Conservation (phyloP, 768 basidiomycete genomes). For the Lactarius vividus region DNA sequence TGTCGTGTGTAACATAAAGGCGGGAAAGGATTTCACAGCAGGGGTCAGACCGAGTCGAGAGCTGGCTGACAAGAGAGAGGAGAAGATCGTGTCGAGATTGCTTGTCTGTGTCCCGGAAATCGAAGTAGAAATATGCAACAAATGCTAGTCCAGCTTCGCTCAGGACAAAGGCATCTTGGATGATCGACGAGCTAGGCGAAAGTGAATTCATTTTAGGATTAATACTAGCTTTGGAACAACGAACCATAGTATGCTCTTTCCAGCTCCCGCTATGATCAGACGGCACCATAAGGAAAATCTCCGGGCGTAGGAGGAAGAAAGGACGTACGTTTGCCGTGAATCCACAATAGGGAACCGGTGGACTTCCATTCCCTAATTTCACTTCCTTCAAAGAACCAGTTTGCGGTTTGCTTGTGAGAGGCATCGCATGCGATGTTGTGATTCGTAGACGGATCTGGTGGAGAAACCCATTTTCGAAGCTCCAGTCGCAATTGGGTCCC, state of each 20-base stretch:
- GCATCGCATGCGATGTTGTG: not conserved
- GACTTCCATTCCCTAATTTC: too few species aligned
- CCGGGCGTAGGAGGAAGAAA: accelerated
- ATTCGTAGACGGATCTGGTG: slow-evolving; percentile 2
- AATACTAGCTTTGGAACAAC: too few species aligned
- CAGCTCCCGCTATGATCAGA: too few species aligned
- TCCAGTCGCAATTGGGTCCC: not conserved
- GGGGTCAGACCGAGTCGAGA: not conserved
- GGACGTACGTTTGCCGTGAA: too few species aligned
- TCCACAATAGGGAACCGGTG: too few species aligned
- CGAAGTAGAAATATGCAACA: not conserved
- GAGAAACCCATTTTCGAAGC: not conserved
- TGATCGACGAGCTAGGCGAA: not conserved
- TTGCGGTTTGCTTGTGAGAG: not conserved
- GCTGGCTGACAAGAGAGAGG: not conserved
- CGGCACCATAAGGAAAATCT: too few species aligned
- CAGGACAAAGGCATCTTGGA: not conserved
- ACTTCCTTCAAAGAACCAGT: not conserved
- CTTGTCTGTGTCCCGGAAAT: not conserved
- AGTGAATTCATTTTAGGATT: too few species aligned
- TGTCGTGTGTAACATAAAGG: not conserved
- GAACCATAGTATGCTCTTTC: too few species aligned
- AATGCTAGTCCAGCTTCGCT: not conserved
- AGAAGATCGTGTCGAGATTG: not conserved
- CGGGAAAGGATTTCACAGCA: not conserved